Percentiles rank a stretch among this genome's conserved stretches.
Evolutionary conservation across 2,329 filamentous ascomycete genomes (phyloP).

Genomic region (Ceratocystis variospora): DNA sequence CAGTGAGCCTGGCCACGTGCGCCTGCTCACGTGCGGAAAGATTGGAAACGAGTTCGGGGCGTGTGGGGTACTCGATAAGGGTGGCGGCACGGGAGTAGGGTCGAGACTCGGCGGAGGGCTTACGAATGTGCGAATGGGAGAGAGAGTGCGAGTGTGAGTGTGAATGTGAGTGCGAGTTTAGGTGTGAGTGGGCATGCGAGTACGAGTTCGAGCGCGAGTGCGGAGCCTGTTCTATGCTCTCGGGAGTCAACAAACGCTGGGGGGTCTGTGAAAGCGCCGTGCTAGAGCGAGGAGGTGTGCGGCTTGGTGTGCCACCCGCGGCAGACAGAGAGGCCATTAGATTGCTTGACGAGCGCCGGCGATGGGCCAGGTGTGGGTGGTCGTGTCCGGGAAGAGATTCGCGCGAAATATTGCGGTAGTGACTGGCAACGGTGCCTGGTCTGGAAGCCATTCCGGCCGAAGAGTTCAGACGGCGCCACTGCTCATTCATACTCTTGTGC

Average conservation of each 20-base stretch:
- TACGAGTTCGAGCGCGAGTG: constrained; percentile 1
- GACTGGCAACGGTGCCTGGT: constrained; percentile 11
- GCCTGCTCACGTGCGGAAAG: constrained; percentile 82
- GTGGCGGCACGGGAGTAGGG: constrained; percentile 35
- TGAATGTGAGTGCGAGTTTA: not conserved
- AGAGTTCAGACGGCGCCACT: constrained; percentile 17
- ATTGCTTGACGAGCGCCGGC: constrained; percentile 6
- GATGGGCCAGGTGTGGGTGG: not conserved
- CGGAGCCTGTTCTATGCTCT: constrained; percentile 11
- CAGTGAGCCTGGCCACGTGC: constrained; percentile 70
- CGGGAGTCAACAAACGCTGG: constrained; percentile 14
- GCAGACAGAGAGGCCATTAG: constrained; percentile 4
- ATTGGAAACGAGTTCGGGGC: constrained; percentile 46
- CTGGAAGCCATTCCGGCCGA: constrained; percentile 1
- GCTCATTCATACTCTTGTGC: constrained; percentile 16
- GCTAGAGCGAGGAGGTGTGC: not conserved
- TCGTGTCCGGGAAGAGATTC: constrained; percentile 6
- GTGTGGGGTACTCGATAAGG: constrained; percentile 35
- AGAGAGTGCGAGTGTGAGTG: constrained; percentile 25
- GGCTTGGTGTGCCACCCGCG: constrained; percentile 5
- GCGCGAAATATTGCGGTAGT: constrained; percentile 16
- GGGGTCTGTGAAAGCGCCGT: constrained; percentile 9
- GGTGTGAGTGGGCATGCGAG: not conserved
- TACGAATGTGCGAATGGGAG: constrained; percentile 32
- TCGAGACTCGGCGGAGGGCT: constrained; percentile 30